A percentile compares a stretch with the other conserved stretches of the same genome.
phyloP scores from a whole-genome alignment of 2,329 filamentous ascomycete genomes.

The Botrytis byssoidea region DNA sequence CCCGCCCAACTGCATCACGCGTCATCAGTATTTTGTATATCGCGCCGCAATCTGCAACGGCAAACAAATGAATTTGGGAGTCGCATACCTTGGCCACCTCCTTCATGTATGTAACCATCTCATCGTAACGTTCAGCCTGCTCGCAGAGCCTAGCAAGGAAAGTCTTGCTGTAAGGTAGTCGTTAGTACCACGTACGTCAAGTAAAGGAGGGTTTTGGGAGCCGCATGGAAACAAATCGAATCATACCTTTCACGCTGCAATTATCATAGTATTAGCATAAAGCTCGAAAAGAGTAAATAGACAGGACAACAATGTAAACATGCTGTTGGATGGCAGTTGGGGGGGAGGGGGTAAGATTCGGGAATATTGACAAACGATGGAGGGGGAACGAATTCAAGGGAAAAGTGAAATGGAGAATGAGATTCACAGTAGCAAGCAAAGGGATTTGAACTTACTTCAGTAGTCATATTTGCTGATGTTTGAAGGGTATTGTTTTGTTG shows the following conservation, averaged over 20 bases:
- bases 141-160: conserved; percentile 99
- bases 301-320: conserved; percentile 10
- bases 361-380: conserved; percentile 10
- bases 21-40: conserved; percentile 29
- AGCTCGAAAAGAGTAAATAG: conserved; percentile 18
- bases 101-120: conserved; percentile 99
- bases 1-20: conserved; percentile 53
- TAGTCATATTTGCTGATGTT: conserved; percentile 36
- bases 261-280: conserved; percentile 31
- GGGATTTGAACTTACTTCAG: conserved; percentile 39
- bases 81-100: conserved; percentile 85
- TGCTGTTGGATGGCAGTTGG: conserved; percentile 28
- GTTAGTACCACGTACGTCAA: conserved; percentile 27
- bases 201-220: conserved; percentile 18
- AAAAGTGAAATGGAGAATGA: conserved; percentile 12
- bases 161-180: conserved; percentile 73
- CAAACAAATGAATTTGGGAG: conserved; percentile 31
- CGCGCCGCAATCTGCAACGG: conserved; percentile 17
- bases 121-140: conserved; percentile 99
- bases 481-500: conserved; percentile 10
- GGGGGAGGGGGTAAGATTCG: conserved; percentile 11
- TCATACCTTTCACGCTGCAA: conserved; percentile 40
- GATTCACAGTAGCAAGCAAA: conserved; percentile 9
- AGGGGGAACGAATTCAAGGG: conserved; percentile 19
- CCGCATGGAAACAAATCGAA: conserved; percentile 17